Evolutionary conservation across 805 yeast species (phyloP), one percentile per base, ranked within the genome.

Genomic region (Myxozyma melibiosi): DNA sequence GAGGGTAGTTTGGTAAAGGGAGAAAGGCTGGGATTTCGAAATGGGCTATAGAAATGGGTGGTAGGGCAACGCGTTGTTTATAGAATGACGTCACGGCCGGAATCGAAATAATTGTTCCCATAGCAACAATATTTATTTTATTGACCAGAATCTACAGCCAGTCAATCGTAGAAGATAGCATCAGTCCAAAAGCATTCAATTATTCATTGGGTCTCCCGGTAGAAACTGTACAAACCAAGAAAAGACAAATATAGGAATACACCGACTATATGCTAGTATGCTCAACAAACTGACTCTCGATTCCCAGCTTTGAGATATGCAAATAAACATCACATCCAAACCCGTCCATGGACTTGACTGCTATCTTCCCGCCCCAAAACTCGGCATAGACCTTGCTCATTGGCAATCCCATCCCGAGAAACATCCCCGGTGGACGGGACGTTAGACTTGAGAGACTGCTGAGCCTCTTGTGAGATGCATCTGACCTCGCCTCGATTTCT

Each of bases 361-460:
- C 85, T 49, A 92, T 72, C 50, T 86, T 88, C 5, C 98, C 98
- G 65, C 91, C 94, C 98, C 98, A 92, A 71, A 92, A 92, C 66
- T 92, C 97, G 0, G 96, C 89, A 68, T 92, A 92, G 2, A 58
- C 55, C 65, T 88, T 85, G 67, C 96, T 87, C 86, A 92, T 84
- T 0, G 98, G 97, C 58, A 92, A 75, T 0, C 97, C 96, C 57
- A 92, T 79, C 0, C 97, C 97, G 28, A 92, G 73, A 51, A 86
- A 87, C 65, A 80, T 80, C 57, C 86, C 80, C 27, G 87, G 84
- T 1, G 94, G 87, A 61, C 97, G 80, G 31, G 84, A 78, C 40
- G 86, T 80, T 66, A 91, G 77, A 28, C 82, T 78, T 50, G 80
- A 77, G 57, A 91, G 74, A 1, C 94, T 86, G 3, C 84, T 78